These are phyloP conservation scores for Claviceps fusiformis DNA, from an alignment of 2,329 filamentous ascomycete species.

Conservation along the genomic window DNA sequence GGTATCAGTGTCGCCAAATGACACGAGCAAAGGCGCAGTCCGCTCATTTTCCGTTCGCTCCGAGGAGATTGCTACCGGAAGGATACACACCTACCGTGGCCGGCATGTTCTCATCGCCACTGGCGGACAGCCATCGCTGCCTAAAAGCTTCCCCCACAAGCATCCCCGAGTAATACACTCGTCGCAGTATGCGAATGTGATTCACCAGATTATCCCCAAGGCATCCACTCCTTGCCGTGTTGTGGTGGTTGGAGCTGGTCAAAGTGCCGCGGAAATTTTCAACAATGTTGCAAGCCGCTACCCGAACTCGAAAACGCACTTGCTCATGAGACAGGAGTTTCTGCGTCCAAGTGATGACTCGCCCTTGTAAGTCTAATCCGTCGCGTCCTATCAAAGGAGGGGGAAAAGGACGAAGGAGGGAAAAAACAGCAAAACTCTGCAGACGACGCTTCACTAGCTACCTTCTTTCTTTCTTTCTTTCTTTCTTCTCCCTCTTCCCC, in stretches of 20 bases:
- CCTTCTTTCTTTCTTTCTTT: background rate
- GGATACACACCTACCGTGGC: slow-evolving; percentile 36
- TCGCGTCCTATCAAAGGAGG: background rate
- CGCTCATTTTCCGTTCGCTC: slow-evolving; percentile 57
- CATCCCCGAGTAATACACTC: slow-evolving; percentile 74
- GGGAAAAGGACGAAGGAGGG: background rate
- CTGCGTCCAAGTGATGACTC: slow-evolving; percentile 88
- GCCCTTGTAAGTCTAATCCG: slow-evolving; percentile 57
- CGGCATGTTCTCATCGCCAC: slow-evolving; percentile 52
- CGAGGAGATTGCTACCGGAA: slow-evolving; percentile 44
- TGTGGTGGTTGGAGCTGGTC: slow-evolving; percentile 76
- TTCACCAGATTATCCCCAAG: slow-evolving; percentile 45
- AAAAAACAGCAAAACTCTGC: background rate
- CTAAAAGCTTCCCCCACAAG: slow-evolving; percentile 51
- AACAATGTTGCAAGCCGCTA: slow-evolving; percentile 73
- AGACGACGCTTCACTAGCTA: background rate
- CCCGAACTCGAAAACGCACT: slow-evolving; percentile 61
- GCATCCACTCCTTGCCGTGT: slow-evolving; percentile 51
- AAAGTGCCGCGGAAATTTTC: slow-evolving; percentile 93
- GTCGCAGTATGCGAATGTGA: slow-evolving; percentile 62
- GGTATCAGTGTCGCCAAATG: slow-evolving; percentile 50
- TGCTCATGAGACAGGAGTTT: slow-evolving; percentile 74
- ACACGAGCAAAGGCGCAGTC: slow-evolving; percentile 27
- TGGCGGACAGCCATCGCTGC: slow-evolving; percentile 54
- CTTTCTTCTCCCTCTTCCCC: too few relatives aligned